phyloP scores from a whole-genome alignment of 2,329 filamentous ascomycete species.

The Diaporthe caulivora region DNA sequence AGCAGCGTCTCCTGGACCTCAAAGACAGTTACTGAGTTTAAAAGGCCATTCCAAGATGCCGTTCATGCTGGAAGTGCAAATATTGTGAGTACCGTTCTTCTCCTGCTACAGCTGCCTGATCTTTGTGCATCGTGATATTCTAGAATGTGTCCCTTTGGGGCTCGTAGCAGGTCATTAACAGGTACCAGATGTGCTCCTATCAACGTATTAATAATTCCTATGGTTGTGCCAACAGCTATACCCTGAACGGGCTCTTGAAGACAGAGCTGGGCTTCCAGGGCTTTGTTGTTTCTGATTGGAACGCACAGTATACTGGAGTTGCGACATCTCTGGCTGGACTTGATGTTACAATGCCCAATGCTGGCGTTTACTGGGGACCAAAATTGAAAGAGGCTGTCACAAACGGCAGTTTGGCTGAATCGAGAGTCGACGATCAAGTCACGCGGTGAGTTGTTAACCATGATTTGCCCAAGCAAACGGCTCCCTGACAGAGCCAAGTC shows the following conservation, averaged over 20 bases:
- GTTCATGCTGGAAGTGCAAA: constrained; percentile 34
- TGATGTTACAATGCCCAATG: constrained; percentile 77
- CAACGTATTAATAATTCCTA: constrained; percentile 56
- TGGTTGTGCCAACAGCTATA: constrained; percentile 76
- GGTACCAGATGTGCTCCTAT: constrained; percentile 41
- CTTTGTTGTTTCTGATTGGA: constrained; percentile 77
- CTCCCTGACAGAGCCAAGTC: constrained; percentile 43
- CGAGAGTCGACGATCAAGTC: constrained; percentile 69
- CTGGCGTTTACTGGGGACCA: constrained; percentile 55
- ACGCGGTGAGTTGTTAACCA: constrained; percentile 36
- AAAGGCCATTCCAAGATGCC: constrained; percentile 39
- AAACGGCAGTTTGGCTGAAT: constrained; percentile 69
- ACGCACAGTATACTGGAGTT: constrained; percentile 74
- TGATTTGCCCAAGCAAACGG: background rate
- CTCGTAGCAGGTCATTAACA: too few species aligned
- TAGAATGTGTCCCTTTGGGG: too few species aligned
- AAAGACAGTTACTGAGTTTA: background rate
- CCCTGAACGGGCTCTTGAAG: constrained; percentile 76
- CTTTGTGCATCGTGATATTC: too few species aligned
- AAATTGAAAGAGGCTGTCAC: constrained; percentile 71
- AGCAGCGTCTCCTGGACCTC: background rate
- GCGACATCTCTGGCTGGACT: constrained; percentile 73
- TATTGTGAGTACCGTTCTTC: too few species aligned
- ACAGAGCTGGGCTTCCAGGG: constrained; percentile 72
- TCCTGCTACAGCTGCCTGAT: too few species aligned